These are phyloP conservation scores for Theobroma grandiflorum DNA, from an alignment of 441 rosid species.

Conservation along the genomic window DNA sequence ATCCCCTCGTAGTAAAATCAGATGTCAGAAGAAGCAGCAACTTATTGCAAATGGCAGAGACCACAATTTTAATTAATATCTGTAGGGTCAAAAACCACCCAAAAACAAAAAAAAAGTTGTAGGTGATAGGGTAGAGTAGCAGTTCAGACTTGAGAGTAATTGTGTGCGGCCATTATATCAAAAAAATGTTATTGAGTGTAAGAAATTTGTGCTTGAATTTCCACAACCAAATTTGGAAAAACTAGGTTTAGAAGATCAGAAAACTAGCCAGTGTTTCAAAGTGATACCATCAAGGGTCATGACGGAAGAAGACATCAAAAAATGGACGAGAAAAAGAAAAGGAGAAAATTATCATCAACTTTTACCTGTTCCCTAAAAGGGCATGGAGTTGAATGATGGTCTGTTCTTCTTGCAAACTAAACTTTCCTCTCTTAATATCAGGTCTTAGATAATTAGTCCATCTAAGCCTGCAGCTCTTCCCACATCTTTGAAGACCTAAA, in stretches of 20 bases:
- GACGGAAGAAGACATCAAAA: background rate
- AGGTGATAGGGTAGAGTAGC: background rate
- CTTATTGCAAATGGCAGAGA: constrained; percentile 27
- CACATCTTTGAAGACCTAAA: constrained; percentile 94
- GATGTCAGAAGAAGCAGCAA: constrained; percentile 32
- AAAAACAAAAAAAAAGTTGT: background rate
- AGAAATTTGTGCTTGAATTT: constrained; percentile 17
- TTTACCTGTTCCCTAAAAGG: constrained; percentile 93
- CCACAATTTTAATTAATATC: constrained; percentile 13
- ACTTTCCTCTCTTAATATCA: constrained; percentile 96
- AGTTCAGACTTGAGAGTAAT: constrained; percentile 31
- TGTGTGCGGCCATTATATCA: constrained; percentile 22
- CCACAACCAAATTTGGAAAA: constrained; percentile 7
- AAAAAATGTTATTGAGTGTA: background rate
- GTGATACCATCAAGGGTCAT: background rate
- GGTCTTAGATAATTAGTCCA: constrained; percentile 99
- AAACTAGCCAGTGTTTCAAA: background rate
- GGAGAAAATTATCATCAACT: background rate
- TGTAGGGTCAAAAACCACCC: background rate
- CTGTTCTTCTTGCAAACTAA: constrained; percentile 95
- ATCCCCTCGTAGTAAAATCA: constrained; percentile 21
- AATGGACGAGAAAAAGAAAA: background rate
- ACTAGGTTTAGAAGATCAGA: constrained; percentile 12
- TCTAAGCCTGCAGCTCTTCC: constrained; percentile 97
- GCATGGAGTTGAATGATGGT: constrained; percentile 99